Evolutionary conservation across 2,329 filamentous ascomycete genomes (phyloP).

Genomic region (Bipolaris oryzae): DNA sequence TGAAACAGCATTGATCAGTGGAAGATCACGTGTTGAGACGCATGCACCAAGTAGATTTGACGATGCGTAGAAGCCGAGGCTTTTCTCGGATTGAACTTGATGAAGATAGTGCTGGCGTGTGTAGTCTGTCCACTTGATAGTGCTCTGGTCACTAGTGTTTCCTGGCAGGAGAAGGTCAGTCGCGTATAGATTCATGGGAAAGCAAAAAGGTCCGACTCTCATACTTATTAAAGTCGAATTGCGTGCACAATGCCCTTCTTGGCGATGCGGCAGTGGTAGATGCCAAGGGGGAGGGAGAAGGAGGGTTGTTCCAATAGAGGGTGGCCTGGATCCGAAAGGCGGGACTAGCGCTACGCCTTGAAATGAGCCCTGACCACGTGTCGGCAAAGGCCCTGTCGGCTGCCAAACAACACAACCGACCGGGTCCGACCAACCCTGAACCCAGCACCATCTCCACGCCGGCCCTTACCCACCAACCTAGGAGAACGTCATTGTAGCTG

Average conservation of each 20-base stretch:
- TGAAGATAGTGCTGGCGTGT: too few relatives aligned
- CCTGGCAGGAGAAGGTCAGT: too few relatives aligned
- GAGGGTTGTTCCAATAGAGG: too few relatives aligned
- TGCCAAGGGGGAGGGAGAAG: background rate
- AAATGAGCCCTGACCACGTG: slow-evolving; percentile 20
- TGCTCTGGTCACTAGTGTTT: too few relatives aligned
- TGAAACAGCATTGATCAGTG: background rate
- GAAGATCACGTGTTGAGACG: background rate
- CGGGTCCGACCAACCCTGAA: slow-evolving; percentile 1
- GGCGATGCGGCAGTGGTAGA: background rate
- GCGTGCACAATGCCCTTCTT: background rate
- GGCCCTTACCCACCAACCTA: slow-evolving; percentile 1
- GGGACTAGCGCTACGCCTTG: background rate
- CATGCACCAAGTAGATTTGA: background rate
- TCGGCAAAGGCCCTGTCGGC: slow-evolving; percentile 1
- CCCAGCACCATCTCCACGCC: slow-evolving; percentile 1
- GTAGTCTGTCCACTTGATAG: too few relatives aligned
- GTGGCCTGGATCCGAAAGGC: background rate
- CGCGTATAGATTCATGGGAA: too few relatives aligned
- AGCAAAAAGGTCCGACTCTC: background rate
- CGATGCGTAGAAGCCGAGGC: background rate
- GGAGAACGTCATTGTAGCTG: slow-evolving; percentile 2
- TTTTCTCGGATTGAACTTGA: background rate
- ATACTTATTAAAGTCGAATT: background rate
- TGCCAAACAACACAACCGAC: slow-evolving; percentile 6